These are phyloP conservation scores for Gypsophila paniculata DNA, from an alignment of 179 eudicot species.

Conservation along the genomic window DNA sequence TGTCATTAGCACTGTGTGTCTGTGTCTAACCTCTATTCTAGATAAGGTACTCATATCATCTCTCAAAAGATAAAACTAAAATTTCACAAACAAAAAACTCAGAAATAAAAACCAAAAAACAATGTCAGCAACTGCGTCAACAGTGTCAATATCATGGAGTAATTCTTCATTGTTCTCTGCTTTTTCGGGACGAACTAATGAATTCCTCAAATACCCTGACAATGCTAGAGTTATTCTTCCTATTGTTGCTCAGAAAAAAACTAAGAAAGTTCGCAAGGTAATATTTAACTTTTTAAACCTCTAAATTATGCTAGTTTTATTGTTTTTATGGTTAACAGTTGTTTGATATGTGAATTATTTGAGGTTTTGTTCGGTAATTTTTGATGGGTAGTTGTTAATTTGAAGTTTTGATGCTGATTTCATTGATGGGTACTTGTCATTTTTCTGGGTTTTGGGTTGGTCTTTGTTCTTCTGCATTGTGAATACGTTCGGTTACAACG, in stretches of 20 bases:
- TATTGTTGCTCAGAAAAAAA: slow-evolving; percentile 69
- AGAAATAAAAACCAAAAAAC: neutral
- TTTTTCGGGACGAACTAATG: slow-evolving; percentile 26
- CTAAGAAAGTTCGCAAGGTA: slow-evolving; percentile 75
- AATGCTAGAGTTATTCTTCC: slow-evolving; percentile 28
- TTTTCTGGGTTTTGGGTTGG: too few relatives aligned
- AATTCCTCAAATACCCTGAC: slow-evolving; percentile 27
- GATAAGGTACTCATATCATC: slow-evolving; percentile 8
- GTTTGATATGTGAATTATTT: too few relatives aligned
- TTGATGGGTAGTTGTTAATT: too few relatives aligned
- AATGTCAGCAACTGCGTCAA: slow-evolving; percentile 39
- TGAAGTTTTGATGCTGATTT: too few relatives aligned
- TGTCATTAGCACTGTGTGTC: too few relatives aligned
- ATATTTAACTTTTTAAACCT: too few relatives aligned
- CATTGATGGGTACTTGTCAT: too few relatives aligned
- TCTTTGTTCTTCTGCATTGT: too few relatives aligned
- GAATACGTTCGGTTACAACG: too few relatives aligned
- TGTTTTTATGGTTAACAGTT: too few relatives aligned
- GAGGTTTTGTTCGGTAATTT: too few relatives aligned
- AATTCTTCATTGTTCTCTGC: slow-evolving; percentile 44
- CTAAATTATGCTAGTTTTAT: too few relatives aligned
- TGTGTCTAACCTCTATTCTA: neutral
- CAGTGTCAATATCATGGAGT: slow-evolving; percentile 57
- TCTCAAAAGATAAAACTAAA: neutral
- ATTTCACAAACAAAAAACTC: neutral